A percentile compares a stretch with the other conserved stretches of the same genome.
These are phyloP conservation scores for Epichloe gansuensis DNA, from an alignment of 2,329 filamentous ascomycete genomes.

Conservation along the genomic window DNA sequence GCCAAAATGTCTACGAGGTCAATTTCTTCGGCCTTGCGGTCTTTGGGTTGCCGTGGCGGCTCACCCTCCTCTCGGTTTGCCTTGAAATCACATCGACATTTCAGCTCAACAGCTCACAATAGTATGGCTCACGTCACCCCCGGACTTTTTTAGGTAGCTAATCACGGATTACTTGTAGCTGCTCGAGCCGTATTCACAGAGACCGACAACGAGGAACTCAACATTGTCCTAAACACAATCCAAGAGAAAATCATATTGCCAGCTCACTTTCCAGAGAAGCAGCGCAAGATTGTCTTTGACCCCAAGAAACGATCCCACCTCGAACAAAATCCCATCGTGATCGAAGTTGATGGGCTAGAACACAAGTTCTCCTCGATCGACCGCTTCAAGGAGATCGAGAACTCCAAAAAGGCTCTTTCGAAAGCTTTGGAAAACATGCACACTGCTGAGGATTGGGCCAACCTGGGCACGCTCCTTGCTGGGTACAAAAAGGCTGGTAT, in stretches of 20 bases:
- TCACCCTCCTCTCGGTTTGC: background rate
- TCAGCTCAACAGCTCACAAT: conserved; percentile 18
- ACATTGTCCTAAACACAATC: conserved; percentile 37
- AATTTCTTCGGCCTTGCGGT: conserved; percentile 15
- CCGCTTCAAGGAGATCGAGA: conserved; percentile 28
- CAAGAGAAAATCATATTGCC: conserved; percentile 49
- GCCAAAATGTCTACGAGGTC: conserved; percentile 11
- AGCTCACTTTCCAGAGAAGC: conserved; percentile 38
- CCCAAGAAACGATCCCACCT: conserved; percentile 33
- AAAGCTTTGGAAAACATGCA: conserved; percentile 32
- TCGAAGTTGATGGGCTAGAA: conserved; percentile 45
- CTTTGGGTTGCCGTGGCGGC: conserved; percentile 8
- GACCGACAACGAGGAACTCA: conserved; percentile 40
- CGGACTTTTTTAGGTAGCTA: background rate
- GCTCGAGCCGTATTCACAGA: conserved; percentile 32
- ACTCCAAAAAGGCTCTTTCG: conserved; percentile 25
- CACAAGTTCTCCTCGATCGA: conserved; percentile 37
- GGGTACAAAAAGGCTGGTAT: conserved; percentile 33
- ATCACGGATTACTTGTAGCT: conserved; percentile 12
- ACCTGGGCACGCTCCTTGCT: conserved; percentile 38
- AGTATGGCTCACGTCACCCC: conserved; percentile 13
- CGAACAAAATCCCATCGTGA: conserved; percentile 39
- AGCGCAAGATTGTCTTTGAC: conserved; percentile 41
- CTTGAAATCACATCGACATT: conserved; percentile 10
- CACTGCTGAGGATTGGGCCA: conserved; percentile 36